phyloP scores from a whole-genome alignment of 108 stramenopile genomes.

The Nitzschia sp. region DNA sequence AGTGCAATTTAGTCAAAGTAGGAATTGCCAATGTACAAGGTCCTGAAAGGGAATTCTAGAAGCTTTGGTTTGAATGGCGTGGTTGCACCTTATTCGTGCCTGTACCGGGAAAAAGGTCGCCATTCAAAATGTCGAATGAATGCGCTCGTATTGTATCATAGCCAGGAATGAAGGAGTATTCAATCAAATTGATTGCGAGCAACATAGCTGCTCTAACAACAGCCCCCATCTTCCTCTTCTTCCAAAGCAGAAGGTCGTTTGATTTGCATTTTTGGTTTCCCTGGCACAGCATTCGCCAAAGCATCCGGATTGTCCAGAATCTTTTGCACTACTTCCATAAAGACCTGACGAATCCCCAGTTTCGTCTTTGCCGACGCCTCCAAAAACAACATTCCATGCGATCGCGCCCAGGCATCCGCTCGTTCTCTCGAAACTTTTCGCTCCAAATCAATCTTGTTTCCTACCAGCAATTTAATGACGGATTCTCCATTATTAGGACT shows the following conservation, averaged over 20 bases:
- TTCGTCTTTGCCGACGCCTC: constrained; percentile 96
- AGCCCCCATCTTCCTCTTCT: constrained; percentile 40
- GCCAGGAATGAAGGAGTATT: no score
- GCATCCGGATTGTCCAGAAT: constrained; percentile 96
- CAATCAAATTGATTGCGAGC: no score
- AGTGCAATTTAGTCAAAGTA: no score
- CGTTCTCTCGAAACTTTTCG: constrained; percentile 81
- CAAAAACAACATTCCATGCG: constrained; percentile 95
- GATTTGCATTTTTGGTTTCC: constrained; percentile 70
- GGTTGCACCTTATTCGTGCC: no score
- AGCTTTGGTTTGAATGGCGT: no score
- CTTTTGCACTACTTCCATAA: constrained; percentile 96
- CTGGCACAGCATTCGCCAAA: constrained; percentile 87
- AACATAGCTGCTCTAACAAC: constrained; percentile 36
- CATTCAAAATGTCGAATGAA: no score
- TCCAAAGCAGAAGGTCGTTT: constrained; percentile 34
- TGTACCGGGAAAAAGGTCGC: no score
- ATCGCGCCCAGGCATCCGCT: constrained; percentile 94
- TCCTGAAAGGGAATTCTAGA: no score
- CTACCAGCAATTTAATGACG: constrained; percentile 96
- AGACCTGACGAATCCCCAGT: constrained; percentile 90
- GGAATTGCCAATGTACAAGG: no score
- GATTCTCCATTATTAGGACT: constrained; percentile 92
- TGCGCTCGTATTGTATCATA: no score
- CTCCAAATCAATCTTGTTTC: constrained; percentile 96